A percentile compares a stretch with the other conserved stretches of the same genome.
Conservation (phyloP, 1,139 yeast species). For the Saccharomyces pastorianus region DNA sequence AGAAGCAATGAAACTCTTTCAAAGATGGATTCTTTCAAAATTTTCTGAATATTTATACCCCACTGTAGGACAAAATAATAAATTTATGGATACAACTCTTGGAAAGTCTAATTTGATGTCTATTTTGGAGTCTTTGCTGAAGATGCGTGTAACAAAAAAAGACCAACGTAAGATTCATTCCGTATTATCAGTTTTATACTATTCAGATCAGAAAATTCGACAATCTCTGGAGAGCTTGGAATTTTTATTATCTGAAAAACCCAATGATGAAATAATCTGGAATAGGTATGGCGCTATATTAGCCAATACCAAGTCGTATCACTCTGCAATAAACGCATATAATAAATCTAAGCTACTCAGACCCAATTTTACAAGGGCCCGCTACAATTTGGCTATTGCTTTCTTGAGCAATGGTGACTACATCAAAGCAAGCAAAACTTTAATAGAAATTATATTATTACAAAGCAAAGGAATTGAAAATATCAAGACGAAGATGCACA, state of each 20-base stretch:
- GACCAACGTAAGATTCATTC: constrained; percentile 82
- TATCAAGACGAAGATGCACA: background rate
- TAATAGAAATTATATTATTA: background rate
- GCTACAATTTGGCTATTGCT: constrained; percentile 90
- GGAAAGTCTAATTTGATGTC: constrained; percentile 60
- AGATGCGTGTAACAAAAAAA: constrained; percentile 71
- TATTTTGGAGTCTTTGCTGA: constrained; percentile 71
- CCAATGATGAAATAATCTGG: constrained; percentile 88
- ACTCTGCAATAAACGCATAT: constrained; percentile 93
- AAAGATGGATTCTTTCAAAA: constrained; percentile 86
- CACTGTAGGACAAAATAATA: constrained; percentile 32
- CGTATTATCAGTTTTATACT: constrained; percentile 83
- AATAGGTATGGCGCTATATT: constrained; percentile 91
- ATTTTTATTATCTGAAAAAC: constrained; percentile 76
- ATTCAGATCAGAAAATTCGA: constrained; percentile 87
- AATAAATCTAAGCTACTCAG: constrained; percentile 78
- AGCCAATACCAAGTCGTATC: constrained; percentile 85
- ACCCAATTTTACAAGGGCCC: constrained; percentile 92
- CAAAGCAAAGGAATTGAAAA: background rate
- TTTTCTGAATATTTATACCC: constrained; percentile 45
- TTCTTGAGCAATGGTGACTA: constrained; percentile 94
- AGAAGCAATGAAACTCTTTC: constrained; percentile 90
- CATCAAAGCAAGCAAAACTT: constrained; percentile 54
- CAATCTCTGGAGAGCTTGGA: constrained; percentile 92
- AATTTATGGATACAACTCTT: constrained; percentile 42